Conservation (phyloP, 148 eudicot species). For the Nyssa sinensis region DNA sequence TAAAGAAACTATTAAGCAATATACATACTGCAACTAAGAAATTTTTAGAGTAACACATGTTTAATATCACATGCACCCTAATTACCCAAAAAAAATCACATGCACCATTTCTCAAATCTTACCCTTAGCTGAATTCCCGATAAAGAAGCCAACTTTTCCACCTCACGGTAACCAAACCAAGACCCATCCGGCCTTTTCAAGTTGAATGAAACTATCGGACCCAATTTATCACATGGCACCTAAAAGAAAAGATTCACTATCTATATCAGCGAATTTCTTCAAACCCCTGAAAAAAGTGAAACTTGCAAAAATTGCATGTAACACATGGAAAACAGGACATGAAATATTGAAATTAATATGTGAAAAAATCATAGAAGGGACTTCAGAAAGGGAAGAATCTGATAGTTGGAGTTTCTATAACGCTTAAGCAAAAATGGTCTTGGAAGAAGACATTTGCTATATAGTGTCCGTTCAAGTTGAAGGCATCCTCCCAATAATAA, state of each 20-base stretch:
- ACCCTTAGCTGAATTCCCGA: conserved; percentile 95
- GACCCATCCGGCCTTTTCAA: conserved; percentile 83
- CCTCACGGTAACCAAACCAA: conserved; percentile 94
- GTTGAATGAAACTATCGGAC: conserved; percentile 81
- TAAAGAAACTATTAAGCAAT: neutral
- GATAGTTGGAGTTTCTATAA: neutral
- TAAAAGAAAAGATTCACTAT: conserved; percentile 14
- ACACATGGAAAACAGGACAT: neutral
- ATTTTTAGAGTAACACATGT: conserved; percentile 1
- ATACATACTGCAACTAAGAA: neutral
- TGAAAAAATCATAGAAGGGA: neutral
- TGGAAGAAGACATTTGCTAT: neutral
- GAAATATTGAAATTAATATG: neutral
- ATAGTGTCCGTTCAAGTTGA: neutral
- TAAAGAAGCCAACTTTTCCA: conserved; percentile 93
- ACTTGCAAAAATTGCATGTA: neutral
- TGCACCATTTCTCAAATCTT: conserved; percentile 23
- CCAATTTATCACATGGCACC: conserved; percentile 43
- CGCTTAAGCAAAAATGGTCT: neutral
- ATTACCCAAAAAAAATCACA: neutral
- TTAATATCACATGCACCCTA: neutral
- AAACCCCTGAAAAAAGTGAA: neutral
- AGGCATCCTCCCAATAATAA: neutral
- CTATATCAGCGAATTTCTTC: conserved; percentile 1
- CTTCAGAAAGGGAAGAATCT: neutral